These are phyloP conservation scores for Rhodofomes roseus DNA, from an alignment of 1,284 basidiomycete species.

Conservation along the genomic window DNA sequence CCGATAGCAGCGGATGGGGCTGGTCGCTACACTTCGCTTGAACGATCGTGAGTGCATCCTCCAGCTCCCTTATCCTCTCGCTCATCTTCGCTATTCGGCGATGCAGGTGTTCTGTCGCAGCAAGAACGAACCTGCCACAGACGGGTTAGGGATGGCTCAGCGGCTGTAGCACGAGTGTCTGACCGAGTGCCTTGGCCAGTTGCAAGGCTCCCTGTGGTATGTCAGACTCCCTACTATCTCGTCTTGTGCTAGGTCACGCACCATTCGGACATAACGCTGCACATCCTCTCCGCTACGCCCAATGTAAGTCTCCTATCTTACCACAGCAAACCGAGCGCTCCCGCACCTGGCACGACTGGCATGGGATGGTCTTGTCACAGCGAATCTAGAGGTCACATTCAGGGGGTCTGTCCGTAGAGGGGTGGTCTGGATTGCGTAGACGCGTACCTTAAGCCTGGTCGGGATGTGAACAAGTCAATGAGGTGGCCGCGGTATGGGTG, in stretches of 20 bases:
- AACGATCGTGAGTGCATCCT: conserved; percentile 60
- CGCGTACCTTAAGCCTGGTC: conserved; percentile 24
- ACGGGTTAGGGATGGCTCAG: not conserved
- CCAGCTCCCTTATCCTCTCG: conserved; percentile 71
- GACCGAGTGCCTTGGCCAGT: conserved; percentile 69
- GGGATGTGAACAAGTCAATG: not conserved
- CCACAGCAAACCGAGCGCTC: not conserved
- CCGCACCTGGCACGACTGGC: conserved; percentile 61
- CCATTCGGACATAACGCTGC: conserved; percentile 71
- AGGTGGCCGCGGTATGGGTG: conserved; percentile 6
- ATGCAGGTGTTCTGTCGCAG: conserved; percentile 72
- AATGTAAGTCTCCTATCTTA: conserved; percentile 2
- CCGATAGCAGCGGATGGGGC: conserved; percentile 55
- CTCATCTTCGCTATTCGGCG: conserved; percentile 69
- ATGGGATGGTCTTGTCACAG: conserved; percentile 75
- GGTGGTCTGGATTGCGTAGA: not conserved
- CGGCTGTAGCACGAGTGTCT: not conserved
- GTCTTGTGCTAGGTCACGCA: conserved; percentile 20
- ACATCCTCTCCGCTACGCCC: conserved; percentile 53
- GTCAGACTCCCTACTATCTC: not conserved
- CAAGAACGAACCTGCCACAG: conserved; percentile 61
- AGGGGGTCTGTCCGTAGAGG: not conserved
- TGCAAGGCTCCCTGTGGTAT: conserved; percentile 27
- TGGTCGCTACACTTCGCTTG: conserved; percentile 43
- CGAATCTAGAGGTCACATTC: conserved; percentile 43